Base-by-base conservation (phyloP, 2,329 filamentous ascomycete species). In the Aspergillus thermomutatus region DNA sequence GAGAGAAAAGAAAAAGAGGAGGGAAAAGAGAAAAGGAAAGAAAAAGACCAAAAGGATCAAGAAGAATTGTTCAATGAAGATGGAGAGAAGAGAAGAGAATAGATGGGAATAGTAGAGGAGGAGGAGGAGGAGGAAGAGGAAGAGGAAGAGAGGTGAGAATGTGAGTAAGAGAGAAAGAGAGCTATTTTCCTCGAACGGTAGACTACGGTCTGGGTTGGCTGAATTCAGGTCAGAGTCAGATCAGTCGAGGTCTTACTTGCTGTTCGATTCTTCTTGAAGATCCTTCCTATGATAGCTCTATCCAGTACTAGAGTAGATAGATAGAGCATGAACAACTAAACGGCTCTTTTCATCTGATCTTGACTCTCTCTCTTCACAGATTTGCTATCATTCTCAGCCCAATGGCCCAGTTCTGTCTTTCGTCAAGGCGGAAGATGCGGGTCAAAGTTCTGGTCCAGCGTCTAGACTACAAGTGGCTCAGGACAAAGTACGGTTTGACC, bases 81-180 rank as follows among this genome's bases (percentile, higher is more conserved):
- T n/a, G n/a, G n/a, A n/a, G n/a, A n/a, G n/a, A n/a, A n/a, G 48
- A 37, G 56, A 60, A 61, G 62, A 64, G 52, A 60, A 65, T 62
- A 57, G 55, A 61, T 64, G 56, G 60, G 67, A 64, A 60, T 62
- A 62, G 63, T 60, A 64, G 62, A 66, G 65, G 54, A 60, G 55
- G 62, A 70, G 65, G 62, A 66, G 65, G 54, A 60, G 55, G 62
- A 70, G 64, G 64, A 59, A 49, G 48, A 47, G 26, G 28, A 25
- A 26, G 37, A 43, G 48, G 43, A 45, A 50, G 49, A 50, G 58
- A 50, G 46, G 48, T 40, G 54, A 57, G 26, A 52, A 53, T 51
- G 31, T 47, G 41, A 41, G 46, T 49, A 52, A 52, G 43, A 52
- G 49, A 27, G 55, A 43, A 57, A 52, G 52, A 52, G 31, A 49